A percentile compares a stretch with the other conserved stretches of the same genome.
phyloP scores from a whole-genome alignment of 805 yeast species.

The Zygoascus bituminiphila region DNA sequence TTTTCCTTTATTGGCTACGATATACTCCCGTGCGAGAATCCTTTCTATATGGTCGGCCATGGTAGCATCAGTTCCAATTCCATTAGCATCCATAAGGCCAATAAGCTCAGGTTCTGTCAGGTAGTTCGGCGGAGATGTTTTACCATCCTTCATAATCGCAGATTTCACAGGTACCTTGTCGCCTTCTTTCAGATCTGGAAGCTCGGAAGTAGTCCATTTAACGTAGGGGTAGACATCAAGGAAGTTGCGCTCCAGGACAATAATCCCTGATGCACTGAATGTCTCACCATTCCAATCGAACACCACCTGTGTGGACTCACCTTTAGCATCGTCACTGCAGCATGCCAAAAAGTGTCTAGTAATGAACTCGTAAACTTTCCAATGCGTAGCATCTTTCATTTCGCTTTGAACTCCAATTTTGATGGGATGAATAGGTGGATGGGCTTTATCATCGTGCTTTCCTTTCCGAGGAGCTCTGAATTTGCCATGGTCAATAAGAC shows the following conservation, averaged over 20 bases:
- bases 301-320: conserved; percentile 52
- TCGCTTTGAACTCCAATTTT: conserved; percentile 18
- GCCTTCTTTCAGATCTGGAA: conserved; percentile 56
- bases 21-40: conserved; percentile 57
- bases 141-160: conserved; percentile 61
- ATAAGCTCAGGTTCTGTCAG: conserved; percentile 91
- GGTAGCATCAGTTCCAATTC: conserved; percentile 98
- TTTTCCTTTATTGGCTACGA: conserved; percentile 15
- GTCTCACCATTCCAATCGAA: conserved; percentile 72
- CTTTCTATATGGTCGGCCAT: conserved; percentile 96
- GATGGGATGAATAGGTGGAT: conserved; percentile 96
- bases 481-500: conserved; percentile 34
- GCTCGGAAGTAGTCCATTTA: conserved; percentile 56
- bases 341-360: conserved; percentile 83
- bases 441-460: conserved; percentile 84
- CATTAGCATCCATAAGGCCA: conserved; percentile 91
- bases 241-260: conserved; percentile 66
- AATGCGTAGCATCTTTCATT: conserved; percentile 35
- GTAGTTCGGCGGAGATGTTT: conserved; percentile 70
- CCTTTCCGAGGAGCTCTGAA: conserved; percentile 73
- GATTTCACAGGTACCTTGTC: conserved; percentile 49
- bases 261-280: conserved; percentile 66
- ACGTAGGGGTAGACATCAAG: conserved; percentile 72
- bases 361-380: conserved; percentile 76
- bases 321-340: conserved; percentile 86